phyloP scores from a whole-genome alignment of 306 rosid genomes.

The Crotalaria pallida region DNA sequence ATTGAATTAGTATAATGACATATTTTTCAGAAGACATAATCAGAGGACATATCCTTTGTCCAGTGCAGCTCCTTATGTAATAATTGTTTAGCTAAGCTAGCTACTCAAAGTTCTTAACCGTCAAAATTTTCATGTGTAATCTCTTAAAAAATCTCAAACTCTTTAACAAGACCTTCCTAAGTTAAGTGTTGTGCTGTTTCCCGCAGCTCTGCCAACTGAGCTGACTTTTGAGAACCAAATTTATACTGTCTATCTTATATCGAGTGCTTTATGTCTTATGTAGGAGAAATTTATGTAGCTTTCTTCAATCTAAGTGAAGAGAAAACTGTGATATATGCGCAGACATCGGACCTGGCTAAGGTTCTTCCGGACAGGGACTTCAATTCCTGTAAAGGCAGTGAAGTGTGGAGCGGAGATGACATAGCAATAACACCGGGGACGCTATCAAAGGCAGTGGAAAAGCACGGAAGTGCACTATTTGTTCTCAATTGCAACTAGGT shows the following conservation, averaged over 20 bases:
- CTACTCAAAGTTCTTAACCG: too few species aligned
- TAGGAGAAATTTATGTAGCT: slow-evolving; percentile 72
- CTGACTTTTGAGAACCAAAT: too few species aligned
- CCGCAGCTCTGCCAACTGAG: too few species aligned
- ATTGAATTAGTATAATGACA: not conserved
- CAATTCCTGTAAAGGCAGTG: slow-evolving; percentile 45
- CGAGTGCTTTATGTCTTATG: not conserved
- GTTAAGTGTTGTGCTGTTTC: too few species aligned
- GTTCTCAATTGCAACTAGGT: slow-evolving; percentile 44
- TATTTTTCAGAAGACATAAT: not conserved
- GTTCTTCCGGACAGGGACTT: slow-evolving; percentile 40
- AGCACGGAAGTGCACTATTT: slow-evolving; percentile 61
- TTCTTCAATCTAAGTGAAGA: slow-evolving; percentile 61
- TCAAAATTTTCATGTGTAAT: too few species aligned
- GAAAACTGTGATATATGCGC: slow-evolving; percentile 40
- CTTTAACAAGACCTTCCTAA: too few species aligned
- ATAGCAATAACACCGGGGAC: slow-evolving; percentile 13
- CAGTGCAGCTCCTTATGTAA: too few species aligned
- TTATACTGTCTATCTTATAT: too few species aligned
- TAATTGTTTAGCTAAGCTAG: too few species aligned
- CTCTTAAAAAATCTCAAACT: too few species aligned
- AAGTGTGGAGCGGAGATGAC: slow-evolving; percentile 60
- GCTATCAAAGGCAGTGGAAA: slow-evolving; percentile 39
- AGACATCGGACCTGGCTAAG: slow-evolving; percentile 50
- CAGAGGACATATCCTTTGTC: not conserved